phyloP scores from a whole-genome alignment of 495 filamentous ascomycete genomes.

The Podospora pseudoanserina region DNA sequence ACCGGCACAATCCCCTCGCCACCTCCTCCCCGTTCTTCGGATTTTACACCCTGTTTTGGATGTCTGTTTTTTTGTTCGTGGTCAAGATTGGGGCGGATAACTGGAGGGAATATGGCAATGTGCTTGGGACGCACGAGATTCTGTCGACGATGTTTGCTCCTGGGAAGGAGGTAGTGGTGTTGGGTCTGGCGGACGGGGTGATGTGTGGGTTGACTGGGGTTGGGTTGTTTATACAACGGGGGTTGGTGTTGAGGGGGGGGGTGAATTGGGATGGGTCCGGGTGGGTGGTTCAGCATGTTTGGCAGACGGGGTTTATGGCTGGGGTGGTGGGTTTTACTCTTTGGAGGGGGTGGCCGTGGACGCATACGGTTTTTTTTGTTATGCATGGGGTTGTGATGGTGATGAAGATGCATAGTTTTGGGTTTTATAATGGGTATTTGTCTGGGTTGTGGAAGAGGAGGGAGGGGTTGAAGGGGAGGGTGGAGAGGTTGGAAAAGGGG shows the following conservation, averaged over 20 bases:
- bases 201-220: conserved; percentile 59
- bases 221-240: conserved; percentile 56
- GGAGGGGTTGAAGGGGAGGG: conserved; percentile 27
- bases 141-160: conserved; percentile 57
- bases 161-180: conserved; percentile 57
- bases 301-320: conserved; percentile 60
- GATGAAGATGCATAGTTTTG: conserved; percentile 78
- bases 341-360: conserved; percentile 72
- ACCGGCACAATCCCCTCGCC: conserved; percentile 57
- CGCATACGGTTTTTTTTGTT: conserved; percentile 65
- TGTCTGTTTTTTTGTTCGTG: conserved; percentile 59
- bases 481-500: conserved; percentile 37
- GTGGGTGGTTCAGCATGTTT: conserved; percentile 66
- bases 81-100: conserved; percentile 62
- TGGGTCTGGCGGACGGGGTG: conserved; percentile 62
- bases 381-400: conserved; percentile 66
- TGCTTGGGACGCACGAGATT: conserved; percentile 66
- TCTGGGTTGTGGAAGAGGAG: conserved; percentile 55
- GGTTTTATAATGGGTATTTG: conserved; percentile 72
- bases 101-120: conserved; percentile 56
- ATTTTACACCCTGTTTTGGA: conserved; percentile 76
- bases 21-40: conserved; percentile 64
- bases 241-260: conserved; percentile 47
- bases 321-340: conserved; percentile 57
- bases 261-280: conserved; percentile 61